Percentiles rank a stretch among this genome's conserved stretches.
Conservation (phyloP, 805 yeast species). For the Sungouiella thailandica region DNA sequence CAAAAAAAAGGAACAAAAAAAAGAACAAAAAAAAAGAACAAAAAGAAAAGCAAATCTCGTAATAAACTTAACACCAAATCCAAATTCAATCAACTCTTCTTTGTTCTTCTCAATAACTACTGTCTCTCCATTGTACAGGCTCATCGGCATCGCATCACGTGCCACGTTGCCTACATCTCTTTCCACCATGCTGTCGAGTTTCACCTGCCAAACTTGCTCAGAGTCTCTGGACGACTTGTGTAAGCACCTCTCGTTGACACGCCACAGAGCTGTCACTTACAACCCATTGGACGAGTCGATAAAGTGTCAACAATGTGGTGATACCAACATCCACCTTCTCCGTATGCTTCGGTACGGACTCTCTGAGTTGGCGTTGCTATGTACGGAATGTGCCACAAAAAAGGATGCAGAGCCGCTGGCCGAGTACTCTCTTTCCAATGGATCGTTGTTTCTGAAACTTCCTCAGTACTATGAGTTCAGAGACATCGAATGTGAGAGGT, state of each 20-base stretch:
- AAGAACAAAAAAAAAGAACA: no score
- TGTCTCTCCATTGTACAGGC: no score
- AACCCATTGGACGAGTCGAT: constrained; percentile 35
- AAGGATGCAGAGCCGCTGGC: constrained; percentile 42
- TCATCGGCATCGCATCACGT: no score
- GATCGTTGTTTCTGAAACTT: constrained; percentile 48
- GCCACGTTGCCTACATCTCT: no score
- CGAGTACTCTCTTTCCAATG: constrained; percentile 48
- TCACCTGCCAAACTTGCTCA: constrained; percentile 48
- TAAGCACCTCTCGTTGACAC: constrained; percentile 48
- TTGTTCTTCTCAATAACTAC: no score
- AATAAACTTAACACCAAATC: no score
- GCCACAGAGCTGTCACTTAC: constrained; percentile 43
- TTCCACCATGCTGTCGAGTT: no score
- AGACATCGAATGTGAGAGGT: constrained; percentile 44
- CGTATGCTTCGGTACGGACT: constrained; percentile 50
- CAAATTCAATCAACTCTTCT: no score
- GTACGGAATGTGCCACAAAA: constrained; percentile 42
- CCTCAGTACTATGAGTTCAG: constrained; percentile 45
- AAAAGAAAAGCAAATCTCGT: no score
- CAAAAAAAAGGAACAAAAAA: no score
- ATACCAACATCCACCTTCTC: constrained; percentile 49
- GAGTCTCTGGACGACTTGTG: constrained; percentile 33
- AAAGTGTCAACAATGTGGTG: constrained; percentile 53
- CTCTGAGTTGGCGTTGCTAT: constrained; percentile 47